These are phyloP conservation scores for Trichoderma gamsii DNA, from an alignment of 495 filamentous ascomycete genomes.

Conservation along the genomic window DNA sequence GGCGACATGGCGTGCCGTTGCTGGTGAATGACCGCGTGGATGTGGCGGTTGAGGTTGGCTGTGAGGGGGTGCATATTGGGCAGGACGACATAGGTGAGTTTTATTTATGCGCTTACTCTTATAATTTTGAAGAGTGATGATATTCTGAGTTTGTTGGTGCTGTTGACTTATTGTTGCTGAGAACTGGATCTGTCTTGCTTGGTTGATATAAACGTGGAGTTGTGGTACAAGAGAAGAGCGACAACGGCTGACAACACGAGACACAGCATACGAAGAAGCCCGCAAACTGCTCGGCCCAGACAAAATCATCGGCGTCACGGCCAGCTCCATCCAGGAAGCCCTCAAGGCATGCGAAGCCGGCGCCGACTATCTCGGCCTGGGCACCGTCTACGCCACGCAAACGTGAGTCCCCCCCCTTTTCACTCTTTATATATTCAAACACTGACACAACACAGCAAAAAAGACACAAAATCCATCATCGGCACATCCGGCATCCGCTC, in stretches of 20 bases:
- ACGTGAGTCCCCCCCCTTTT: constrained; percentile 47
- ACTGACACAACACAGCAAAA: constrained; percentile 42
- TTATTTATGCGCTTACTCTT: no score
- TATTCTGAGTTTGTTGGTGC: no score
- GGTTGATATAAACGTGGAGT: background rate
- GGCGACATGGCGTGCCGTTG: constrained; percentile 64
- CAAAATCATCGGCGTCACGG: constrained; percentile 63
- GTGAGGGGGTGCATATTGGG: constrained; percentile 88
- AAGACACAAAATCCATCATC: constrained; percentile 75
- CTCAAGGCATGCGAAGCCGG: constrained; percentile 59
- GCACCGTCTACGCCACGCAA: constrained; percentile 76
- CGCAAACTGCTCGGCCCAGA: constrained; percentile 65
- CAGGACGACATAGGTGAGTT: constrained; percentile 86
- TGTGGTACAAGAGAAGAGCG: background rate
- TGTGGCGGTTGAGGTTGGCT: constrained; percentile 77
- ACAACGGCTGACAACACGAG: background rate
- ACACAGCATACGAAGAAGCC: constrained; percentile 40
- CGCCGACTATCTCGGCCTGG: constrained; percentile 84
- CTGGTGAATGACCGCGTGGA: constrained; percentile 95
- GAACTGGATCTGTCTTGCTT: background rate
- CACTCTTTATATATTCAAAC: background rate
- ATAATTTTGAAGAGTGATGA: no score
- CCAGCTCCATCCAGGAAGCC: constrained; percentile 62
- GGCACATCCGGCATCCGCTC: constrained; percentile 69
- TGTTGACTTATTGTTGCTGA: no score